Evolutionary conservation across 2,329 filamentous ascomycete species (phyloP), one percentile per base, ranked within the genome.

Genomic region (Pseudogymnoascus sp.): DNA sequence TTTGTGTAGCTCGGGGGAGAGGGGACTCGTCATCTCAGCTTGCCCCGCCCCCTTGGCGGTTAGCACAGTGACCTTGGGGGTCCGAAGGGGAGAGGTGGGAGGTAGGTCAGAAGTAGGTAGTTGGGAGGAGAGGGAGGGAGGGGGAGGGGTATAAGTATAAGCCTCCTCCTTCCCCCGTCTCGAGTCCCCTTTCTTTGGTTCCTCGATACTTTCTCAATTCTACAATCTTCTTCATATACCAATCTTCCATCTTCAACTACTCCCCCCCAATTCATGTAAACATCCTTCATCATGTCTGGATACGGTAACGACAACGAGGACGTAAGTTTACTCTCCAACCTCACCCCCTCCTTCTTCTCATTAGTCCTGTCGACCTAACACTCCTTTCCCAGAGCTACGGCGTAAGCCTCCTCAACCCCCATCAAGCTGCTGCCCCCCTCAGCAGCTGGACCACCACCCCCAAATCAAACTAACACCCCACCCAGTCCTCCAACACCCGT

Each of bases 231-330:
- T n/a, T n/a, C n/a, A 31, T 31, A 16, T 60, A 60, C 25, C 25
- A 45, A 23, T 13, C 19, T 23, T 13, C 41, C 21, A 45, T 21
- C 60, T 45, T 36, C 28, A 43, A 67, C 62, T 61, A 64, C 64
- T 54, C 31, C 61, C 45, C 5, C 37, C 31, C 16, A 36, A 43
- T 51, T 19, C n/a, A 63, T 48, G 19, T n/a, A 11, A 61, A 62
- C 63, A 25, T 62, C 60, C 41, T 41, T 64, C 65, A 72, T 65
- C 64, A 74, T 74, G 72, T 74, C 71, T 69, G 71, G 67, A 67
- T 74, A 73, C 69, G 69, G 71, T 63, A 70, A 72, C 65, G 65
- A 71, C 62, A 71, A 71, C 41, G 23, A 45, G 67, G 62, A 64
- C 43, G 72, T 73, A 69, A 68, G 72, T 64, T 11, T 34, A 34